Base-by-base conservation (phyloP, 2,329 filamentous ascomycete species). In the Chalaropsis thielavioides region DNA sequence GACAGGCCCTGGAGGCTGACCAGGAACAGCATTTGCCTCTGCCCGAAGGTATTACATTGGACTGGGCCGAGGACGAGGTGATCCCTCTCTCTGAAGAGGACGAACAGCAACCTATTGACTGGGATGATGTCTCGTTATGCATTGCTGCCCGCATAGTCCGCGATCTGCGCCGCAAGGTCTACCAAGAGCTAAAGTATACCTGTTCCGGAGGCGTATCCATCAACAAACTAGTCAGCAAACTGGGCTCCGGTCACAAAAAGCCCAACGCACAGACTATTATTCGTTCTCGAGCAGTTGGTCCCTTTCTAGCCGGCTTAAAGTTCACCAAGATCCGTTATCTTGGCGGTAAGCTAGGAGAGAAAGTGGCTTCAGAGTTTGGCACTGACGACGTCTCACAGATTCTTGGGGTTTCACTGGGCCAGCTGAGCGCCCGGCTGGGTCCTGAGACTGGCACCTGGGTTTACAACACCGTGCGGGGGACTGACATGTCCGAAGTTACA, bases 231-330 rank as follows among this genome's bases (percentile, higher is more conserved):
- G 79, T 99, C 67, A 90, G 92, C 68, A 99, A 99, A 76, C 78
- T 99, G 65, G 94, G 92, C 38, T 95, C 90, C 27, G 90, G 83
- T 6, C 85, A 92, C 76, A 92, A 90, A 76, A 99, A 99, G 74
- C 94, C 94, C 41, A 94, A 96, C 72, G 84, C 88, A 69, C 94
- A 99, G 75, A 97, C 92, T 0, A 84, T 97, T n/a, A 85, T 99
- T 61, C 87, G 94, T 27, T 92, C 90, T 72, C 84, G 91, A 59
- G 92, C 92, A 0, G 80, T 90, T 1, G 80, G 85, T 68, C 80
- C 87, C 54, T 99, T 99, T 71, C 77, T 99, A 51, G 83, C 82
- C 8, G 83, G 83, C 17, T 91, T 95, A 79, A 96, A 95, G 72
- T 92, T 96, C 71, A 95, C 91, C 17, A 96, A 96, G 74, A 94